phyloP scores from a whole-genome alignment of 2,329 filamentous ascomycete genomes.

The Pseudogymnoascus sp. region DNA sequence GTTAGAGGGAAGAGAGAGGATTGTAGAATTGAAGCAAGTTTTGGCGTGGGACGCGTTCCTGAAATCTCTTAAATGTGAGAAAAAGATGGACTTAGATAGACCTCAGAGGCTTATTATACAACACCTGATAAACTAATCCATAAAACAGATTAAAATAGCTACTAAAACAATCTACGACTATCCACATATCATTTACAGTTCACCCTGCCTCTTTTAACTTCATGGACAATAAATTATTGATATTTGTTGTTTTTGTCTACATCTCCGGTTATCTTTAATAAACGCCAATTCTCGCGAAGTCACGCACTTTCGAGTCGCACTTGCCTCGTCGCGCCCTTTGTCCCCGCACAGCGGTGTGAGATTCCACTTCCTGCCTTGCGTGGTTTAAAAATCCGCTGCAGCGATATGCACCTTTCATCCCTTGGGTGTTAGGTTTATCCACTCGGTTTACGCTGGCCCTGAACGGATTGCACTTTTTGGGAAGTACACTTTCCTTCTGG shows the following conservation, averaged over 20 bases:
- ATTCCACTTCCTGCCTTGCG: neutral
- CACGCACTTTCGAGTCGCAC: constrained; percentile 4
- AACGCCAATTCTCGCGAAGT: neutral
- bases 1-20: neutral
- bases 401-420: neutral
- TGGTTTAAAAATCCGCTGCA: neutral
- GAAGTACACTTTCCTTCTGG: neutral
- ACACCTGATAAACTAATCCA: neutral
- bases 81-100: neutral
- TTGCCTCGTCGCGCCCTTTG: neutral
- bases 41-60: neutral
- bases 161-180: neutral
- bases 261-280: neutral
- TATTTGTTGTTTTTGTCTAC: neutral
- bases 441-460: neutral
- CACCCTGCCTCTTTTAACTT: neutral
- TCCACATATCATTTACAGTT: neutral
- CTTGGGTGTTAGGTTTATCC: neutral
- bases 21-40: neutral
- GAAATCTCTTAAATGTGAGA: neutral
- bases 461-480: neutral
- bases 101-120: neutral
- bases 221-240: neutral
- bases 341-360: neutral
- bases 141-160: neutral